Evolutionary conservation across 2,329 filamentous ascomycete species (phyloP).

Genomic region (Diaporthe caulivora): DNA sequence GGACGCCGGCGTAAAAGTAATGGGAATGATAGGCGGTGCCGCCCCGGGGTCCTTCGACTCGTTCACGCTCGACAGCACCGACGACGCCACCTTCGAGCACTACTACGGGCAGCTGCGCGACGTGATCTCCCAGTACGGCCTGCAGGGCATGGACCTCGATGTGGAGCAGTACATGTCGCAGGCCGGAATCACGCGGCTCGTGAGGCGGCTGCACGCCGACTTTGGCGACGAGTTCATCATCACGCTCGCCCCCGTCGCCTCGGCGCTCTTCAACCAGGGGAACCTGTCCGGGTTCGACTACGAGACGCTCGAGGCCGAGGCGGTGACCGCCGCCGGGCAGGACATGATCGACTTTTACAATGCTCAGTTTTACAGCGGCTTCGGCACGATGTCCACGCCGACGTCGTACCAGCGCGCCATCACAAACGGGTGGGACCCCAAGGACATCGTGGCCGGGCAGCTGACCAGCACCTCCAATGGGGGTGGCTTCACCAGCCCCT

Average conservation of each 20-base stretch:
- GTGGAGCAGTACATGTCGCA: slow-evolving; percentile 84
- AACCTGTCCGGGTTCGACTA: slow-evolving; percentile 90
- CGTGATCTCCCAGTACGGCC: slow-evolving; percentile 69
- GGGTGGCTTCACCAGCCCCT: slow-evolving; percentile 60
- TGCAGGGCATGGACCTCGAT: slow-evolving; percentile 82
- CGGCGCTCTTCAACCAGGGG: slow-evolving; percentile 67
- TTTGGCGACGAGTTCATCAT: slow-evolving; percentile 80
- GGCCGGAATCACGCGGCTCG: slow-evolving; percentile 73
- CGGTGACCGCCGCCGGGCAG: slow-evolving; percentile 53
- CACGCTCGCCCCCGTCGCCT: slow-evolving; percentile 85
- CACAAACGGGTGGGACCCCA: slow-evolving; percentile 76
- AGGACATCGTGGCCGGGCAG: slow-evolving; percentile 83
- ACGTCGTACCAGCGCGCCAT: slow-evolving; percentile 64
- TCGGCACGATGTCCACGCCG: slow-evolving; percentile 70
- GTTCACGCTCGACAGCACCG: slow-evolving; percentile 65
- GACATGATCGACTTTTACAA: slow-evolving; percentile 86
- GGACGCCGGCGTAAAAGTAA: slow-evolving; percentile 79
- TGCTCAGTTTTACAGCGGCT: slow-evolving; percentile 79
- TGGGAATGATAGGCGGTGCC: slow-evolving; percentile 90
- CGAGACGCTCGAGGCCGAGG: slow-evolving; percentile 76
- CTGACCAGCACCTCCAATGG: slow-evolving; percentile 85
- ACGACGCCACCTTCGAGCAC: slow-evolving; percentile 72
- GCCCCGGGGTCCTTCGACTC: slow-evolving; percentile 78
- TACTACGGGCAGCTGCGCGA: slow-evolving; percentile 79
- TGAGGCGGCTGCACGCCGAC: slow-evolving; percentile 75